Percentiles rank a stretch among this genome's conserved stretches.
Conservation (phyloP, 768 basidiomycete genomes). For the Macrolepiota dolichaula region DNA sequence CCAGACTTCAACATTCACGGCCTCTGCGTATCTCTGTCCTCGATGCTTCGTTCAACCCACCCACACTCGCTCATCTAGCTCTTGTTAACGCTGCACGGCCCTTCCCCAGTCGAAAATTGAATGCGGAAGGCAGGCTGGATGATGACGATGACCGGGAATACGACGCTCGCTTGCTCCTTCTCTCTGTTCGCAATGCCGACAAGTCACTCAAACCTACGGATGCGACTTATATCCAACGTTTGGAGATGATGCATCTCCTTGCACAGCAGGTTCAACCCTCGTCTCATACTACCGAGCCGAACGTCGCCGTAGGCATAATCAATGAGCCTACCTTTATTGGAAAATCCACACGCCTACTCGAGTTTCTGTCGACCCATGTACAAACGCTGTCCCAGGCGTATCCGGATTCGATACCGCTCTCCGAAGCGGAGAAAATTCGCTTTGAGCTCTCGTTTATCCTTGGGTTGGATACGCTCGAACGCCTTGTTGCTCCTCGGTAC, state of each 20-base stretch:
- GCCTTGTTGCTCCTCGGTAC: slow-evolving; percentile 74
- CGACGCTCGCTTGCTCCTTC: slow-evolving; percentile 72
- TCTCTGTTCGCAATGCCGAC: slow-evolving; percentile 86
- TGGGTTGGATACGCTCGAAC: slow-evolving; percentile 82
- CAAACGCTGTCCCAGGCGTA: slow-evolving; percentile 25
- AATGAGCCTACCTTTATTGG: slow-evolving; percentile 88
- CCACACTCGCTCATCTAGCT: slow-evolving; percentile 80
- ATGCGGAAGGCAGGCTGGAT: neutral
- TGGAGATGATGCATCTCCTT: slow-evolving; percentile 85
- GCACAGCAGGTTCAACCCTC: slow-evolving; percentile 33
- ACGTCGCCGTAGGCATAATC: slow-evolving; percentile 77
- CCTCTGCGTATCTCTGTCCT: slow-evolving; percentile 65
- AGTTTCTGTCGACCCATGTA: slow-evolving; percentile 35
- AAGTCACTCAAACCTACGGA: slow-evolving; percentile 70
- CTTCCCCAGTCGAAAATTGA: neutral
- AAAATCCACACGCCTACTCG: slow-evolving; percentile 62
- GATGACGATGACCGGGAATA: slow-evolving; percentile 32
- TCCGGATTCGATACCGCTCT: neutral
- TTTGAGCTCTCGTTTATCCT: slow-evolving; percentile 66
- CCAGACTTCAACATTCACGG: slow-evolving; percentile 4
- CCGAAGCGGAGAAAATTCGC: slow-evolving; percentile 9
- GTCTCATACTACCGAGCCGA: slow-evolving; percentile 22
- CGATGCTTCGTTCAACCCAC: slow-evolving; percentile 93
- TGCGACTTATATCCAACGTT: slow-evolving; percentile 70
- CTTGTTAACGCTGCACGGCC: slow-evolving; percentile 51